Evolutionary conservation across 495 filamentous ascomycete species (phyloP).

Genomic region (Peziza echinospora): DNA sequence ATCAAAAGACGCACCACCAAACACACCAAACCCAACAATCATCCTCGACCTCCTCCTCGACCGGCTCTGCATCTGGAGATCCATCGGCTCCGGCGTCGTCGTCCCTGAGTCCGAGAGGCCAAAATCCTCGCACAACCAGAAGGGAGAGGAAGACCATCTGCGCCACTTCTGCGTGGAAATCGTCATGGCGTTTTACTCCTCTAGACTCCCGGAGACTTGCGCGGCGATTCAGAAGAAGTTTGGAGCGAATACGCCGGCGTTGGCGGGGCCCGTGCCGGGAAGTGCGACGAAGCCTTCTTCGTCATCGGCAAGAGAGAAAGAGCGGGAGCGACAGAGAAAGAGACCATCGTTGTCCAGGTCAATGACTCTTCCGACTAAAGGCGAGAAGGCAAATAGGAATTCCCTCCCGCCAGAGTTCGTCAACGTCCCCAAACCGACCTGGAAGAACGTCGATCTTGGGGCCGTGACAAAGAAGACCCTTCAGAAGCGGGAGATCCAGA

Average conservation of each 20-base stretch:
- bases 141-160: conserved; percentile 33
- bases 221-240: conserved; percentile 65
- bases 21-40: conserved; percentile 36
- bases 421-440: conserved; percentile 13
- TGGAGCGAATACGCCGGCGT: conserved; percentile 46
- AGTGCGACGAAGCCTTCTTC: conserved; percentile 42
- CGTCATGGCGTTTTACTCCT: conserved; percentile 75
- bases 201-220: conserved; percentile 63
- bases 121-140: conserved; percentile 17
- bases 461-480: conserved; percentile 25
- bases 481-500: conserved; percentile 46
- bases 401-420: conserved; percentile 8
- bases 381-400: conserved; percentile 5
- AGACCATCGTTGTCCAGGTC: conserved; percentile 11
- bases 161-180: conserved; percentile 80
- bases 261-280: too few species aligned
- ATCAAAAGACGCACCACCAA: conserved; percentile 25
- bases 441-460: conserved; percentile 34
- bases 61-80: conserved; percentile 89
- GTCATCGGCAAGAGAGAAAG: conserved; percentile 36
- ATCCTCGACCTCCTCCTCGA: conserved; percentile 74
- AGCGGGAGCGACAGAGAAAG: too few species aligned
- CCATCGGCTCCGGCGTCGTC: conserved; percentile 37
- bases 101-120: conserved; percentile 32
- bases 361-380: conserved; percentile 9